A percentile compares a stretch with the other conserved stretches of the same genome.
These are phyloP conservation scores for Trifolium fragiferum DNA, from an alignment of 306 rosid genomes.

Conservation along the genomic window DNA sequence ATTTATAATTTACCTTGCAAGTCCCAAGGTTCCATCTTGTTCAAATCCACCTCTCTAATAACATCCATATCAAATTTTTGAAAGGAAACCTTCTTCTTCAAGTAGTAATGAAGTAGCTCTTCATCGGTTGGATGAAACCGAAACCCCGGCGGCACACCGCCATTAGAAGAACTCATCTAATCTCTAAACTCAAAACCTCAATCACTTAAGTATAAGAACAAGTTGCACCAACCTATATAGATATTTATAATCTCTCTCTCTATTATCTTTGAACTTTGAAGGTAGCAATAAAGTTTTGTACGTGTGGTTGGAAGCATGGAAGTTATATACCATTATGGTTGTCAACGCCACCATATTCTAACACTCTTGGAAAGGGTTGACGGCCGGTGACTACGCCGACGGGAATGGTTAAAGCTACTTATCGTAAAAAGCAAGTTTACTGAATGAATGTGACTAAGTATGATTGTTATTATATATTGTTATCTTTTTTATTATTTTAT, in stretches of 20 bases:
- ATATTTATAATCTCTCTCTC: not conserved
- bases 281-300: slow-evolving; percentile 37
- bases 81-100: slow-evolving; percentile 86
- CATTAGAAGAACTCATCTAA: slow-evolving; percentile 73
- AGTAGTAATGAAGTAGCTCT: slow-evolving; percentile 85
- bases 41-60: slow-evolving; percentile 92
- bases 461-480: slow-evolving; percentile 30
- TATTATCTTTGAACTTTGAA: slow-evolving; percentile 23
- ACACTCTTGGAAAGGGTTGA: slow-evolving; percentile 63
- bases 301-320: slow-evolving; percentile 44
- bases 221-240: not conserved
- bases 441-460: slow-evolving; percentile 52
- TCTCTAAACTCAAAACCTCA: slow-evolving; percentile 20
- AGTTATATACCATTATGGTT: slow-evolving; percentile 50
- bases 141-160: slow-evolving; percentile 96
- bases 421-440: slow-evolving; percentile 71
- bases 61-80: slow-evolving; percentile 98
- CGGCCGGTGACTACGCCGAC: slow-evolving; percentile 98
- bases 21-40: slow-evolving; percentile 99
- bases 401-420: slow-evolving; percentile 81
- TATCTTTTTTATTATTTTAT: slow-evolving; percentile 33
- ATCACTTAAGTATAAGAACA: slow-evolving; percentile 11
- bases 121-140: slow-evolving; percentile 96
- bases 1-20: slow-evolving; percentile 89
- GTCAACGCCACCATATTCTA: slow-evolving; percentile 59